phyloP scores from a whole-genome alignment of 2,329 filamentous ascomycete species.

The Xylariaceae sp. region DNA sequence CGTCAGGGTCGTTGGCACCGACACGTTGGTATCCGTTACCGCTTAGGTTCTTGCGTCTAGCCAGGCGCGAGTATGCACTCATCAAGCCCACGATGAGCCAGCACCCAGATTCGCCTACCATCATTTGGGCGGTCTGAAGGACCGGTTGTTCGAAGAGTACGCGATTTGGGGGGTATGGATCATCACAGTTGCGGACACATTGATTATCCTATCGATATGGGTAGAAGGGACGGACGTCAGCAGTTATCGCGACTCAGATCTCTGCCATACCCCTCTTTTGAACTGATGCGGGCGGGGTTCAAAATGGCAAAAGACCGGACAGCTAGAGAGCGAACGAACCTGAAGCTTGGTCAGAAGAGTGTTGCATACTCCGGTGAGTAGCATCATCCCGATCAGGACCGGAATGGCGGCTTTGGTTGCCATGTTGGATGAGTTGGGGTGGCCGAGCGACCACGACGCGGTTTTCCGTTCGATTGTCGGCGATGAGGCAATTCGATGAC shows the following conservation, averaged over 20 bases:
- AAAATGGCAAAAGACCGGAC: background rate
- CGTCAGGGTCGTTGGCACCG: conserved; percentile 41
- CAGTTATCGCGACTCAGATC: background rate
- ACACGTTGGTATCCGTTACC: conserved; percentile 63
- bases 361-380: conserved; percentile 93
- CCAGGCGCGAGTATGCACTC: conserved; percentile 57
- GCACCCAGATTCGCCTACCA: conserved; percentile 90
- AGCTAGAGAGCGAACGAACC: conserved; percentile 42
- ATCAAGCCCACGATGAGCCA: conserved; percentile 81
- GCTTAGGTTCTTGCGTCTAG: conserved; percentile 38
- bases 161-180: conserved; percentile 58
- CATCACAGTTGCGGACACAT: conserved; percentile 86
- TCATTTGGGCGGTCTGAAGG: conserved; percentile 96
- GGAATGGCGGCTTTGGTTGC: conserved; percentile 67
- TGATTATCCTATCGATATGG: conserved; percentile 69
- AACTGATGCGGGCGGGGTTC: background rate
- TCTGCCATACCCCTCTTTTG: background rate
- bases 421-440: conserved; percentile 47
- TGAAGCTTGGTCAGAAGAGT: conserved; percentile 96
- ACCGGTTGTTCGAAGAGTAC: conserved; percentile 88
- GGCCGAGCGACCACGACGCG: background rate
- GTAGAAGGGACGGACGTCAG: conserved; percentile 2
- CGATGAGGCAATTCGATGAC: background rate
- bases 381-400: conserved; percentile 90
- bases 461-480: no score